Base-by-base conservation (phyloP, 169 alveolate species). In the Haemoproteus tartakovskyi region DNA sequence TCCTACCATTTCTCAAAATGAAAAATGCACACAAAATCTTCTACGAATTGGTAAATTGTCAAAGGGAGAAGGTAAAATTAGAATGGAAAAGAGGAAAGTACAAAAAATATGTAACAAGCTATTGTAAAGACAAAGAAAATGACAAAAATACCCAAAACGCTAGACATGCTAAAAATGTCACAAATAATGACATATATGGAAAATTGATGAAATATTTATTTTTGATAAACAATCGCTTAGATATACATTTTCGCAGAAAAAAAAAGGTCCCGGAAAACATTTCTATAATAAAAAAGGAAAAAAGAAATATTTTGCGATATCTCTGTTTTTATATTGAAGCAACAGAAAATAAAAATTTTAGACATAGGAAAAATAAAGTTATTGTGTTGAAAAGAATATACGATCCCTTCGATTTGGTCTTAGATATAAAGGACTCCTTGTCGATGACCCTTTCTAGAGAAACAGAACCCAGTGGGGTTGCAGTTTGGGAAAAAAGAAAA, bases 401-500 rank as follows among this genome's bases (percentile, higher is more conserved):
- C 19, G 82, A 67, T 37, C 82, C 82, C 1, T 38, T 52, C 41
- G 51, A 64, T 9, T 67, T 67, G 46, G 67, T 70, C 14, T 36
- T 38, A n/a, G 82, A 67, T 67, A 67, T 67, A 24, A 6, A 24
- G 8, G 82, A 67, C 54, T 38, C 54, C 50, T 67, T 24, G 12
- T 67, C 61, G 38, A 52, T 67, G 27, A 67, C 82, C n/a, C 51
- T 67, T 43, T 67, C 82, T 0, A 67, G 54, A 38, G 82, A 67
- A 11, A 52, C 82, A 9, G 82, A 67, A 59, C 52, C 59, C 8
- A 67, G 54, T 14, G 82, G 82, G 1, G 51, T 52, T 40, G 40
- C 14, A n/a, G 27, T 67, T 9, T 64, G 36, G 1, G 29, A 52
- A 12, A 54, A 33, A 40, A 67, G 82, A 52, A 30, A 41, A 16